Percentiles rank a stretch among this genome's conserved stretches.
These are phyloP conservation scores for Bertia moriformis DNA, from an alignment of 2,329 filamentous ascomycete species.

Conservation along the genomic window DNA sequence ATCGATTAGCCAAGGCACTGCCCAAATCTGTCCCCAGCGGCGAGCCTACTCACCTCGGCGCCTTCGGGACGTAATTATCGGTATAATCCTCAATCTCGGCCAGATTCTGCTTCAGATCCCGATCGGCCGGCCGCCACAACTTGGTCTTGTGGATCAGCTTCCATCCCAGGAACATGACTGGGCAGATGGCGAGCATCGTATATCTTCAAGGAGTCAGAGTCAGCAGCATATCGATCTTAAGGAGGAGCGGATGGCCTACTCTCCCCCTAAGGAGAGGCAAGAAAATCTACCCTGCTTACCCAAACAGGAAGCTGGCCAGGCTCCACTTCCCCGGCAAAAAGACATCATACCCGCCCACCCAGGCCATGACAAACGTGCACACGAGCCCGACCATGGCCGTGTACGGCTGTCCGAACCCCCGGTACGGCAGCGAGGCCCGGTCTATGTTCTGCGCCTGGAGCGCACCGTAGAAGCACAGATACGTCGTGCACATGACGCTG, in stretches of 20 bases:
- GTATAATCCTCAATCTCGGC: conserved; percentile 49
- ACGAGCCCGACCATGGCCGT: conserved; percentile 35
- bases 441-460: conserved; percentile 36
- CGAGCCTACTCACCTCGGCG: neutral
- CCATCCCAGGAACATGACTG: conserved; percentile 41
- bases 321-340: conserved; percentile 40
- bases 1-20: too few relatives aligned
- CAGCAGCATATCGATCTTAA: too few relatives aligned
- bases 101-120: conserved; percentile 36
- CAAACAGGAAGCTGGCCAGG: conserved; percentile 30
- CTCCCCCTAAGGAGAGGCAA: too few relatives aligned
- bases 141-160: conserved; percentile 44
- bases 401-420: conserved; percentile 39
- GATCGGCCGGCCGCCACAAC: conserved; percentile 31
- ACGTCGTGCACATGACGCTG: conserved; percentile 39
- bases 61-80: conserved; percentile 26
- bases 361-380: conserved; percentile 36
- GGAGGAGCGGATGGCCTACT: too few relatives aligned
- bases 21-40: too few relatives aligned
- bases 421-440: conserved; percentile 37
- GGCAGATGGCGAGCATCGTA: conserved; percentile 46
- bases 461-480: conserved; percentile 41
- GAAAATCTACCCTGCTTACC: too few relatives aligned
- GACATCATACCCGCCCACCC: conserved; percentile 42
- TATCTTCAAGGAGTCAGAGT: neutral